phyloP scores from a whole-genome alignment of 2,329 filamentous ascomycete genomes.

The Chaetomiaceae sp. region DNA sequence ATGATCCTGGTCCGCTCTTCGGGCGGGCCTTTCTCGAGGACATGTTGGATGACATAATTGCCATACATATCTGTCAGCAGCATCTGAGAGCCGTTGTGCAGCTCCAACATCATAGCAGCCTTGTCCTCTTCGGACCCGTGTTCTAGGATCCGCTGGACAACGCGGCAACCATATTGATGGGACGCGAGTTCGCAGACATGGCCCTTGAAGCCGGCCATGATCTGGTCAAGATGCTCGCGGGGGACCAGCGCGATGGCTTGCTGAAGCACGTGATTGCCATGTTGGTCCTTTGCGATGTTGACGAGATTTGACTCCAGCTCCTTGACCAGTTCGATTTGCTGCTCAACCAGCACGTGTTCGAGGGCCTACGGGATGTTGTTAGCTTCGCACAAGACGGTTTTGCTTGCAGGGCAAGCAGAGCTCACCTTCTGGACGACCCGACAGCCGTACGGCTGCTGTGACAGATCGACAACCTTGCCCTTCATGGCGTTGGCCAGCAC shows the following conservation, averaged over 20 bases:
- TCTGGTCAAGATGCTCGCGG: slow-evolving; percentile 73
- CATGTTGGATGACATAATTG: slow-evolving; percentile 94
- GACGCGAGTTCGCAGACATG: slow-evolving; percentile 70
- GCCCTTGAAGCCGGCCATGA: slow-evolving; percentile 74
- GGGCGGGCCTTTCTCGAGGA: slow-evolving; percentile 72
- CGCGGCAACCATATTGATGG: slow-evolving; percentile 84
- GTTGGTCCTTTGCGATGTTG: slow-evolving; percentile 76
- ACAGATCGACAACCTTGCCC: slow-evolving; percentile 73
- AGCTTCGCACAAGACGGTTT: not conserved
- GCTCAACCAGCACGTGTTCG: slow-evolving; percentile 85
- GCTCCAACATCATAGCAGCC: slow-evolving; percentile 68
- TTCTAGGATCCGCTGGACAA: slow-evolving; percentile 89
- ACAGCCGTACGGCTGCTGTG: slow-evolving; percentile 87
- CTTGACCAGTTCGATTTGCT: slow-evolving; percentile 77
- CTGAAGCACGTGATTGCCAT: slow-evolving; percentile 95
- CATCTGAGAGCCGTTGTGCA: slow-evolving; percentile 65
- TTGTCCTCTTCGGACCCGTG: slow-evolving; percentile 69
- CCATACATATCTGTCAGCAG: slow-evolving; percentile 86
- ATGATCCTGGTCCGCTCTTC: slow-evolving; percentile 73
- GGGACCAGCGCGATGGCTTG: slow-evolving; percentile 83
- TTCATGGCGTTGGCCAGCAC: slow-evolving; percentile 82
- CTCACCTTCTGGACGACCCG: slow-evolving; percentile 88
- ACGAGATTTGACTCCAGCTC: slow-evolving; percentile 76
- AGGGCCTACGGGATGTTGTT: slow-evolving; percentile 58
- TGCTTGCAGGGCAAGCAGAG: not conserved